Percentiles rank a stretch among this genome's conserved stretches.
Conservation (phyloP, 176 grass and related monocot species). For the Triticum aestivum region IWGSC_CS_RefSeq_v2.1 NC_057814.1:210622137-210622636, state of each 20-base stretch:
- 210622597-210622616: conserved; percentile 82
- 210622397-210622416: conserved; percentile 51
- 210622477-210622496: conserved; percentile 57
- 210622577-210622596: conserved; percentile 70
- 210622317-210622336: conserved; percentile 74
- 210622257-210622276: conserved; percentile 68
- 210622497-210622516: conserved; percentile 56
- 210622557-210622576: conserved; percentile 53
- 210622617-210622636: conserved; percentile 86
- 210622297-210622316: conserved; percentile 58
- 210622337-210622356: conserved; percentile 66
- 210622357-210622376: conserved; percentile 64
- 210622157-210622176: neutral
- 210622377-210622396: conserved; percentile 68
- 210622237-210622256: conserved; percentile 38
- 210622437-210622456: conserved; percentile 69
- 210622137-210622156: neutral
- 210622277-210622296: conserved; percentile 67
- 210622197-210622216: conserved; percentile 16
- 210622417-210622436: conserved; percentile 60
- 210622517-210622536: conserved; percentile 34
- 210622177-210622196: neutral
- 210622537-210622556: conserved; percentile 51
- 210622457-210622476: conserved; percentile 63
- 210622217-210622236: conserved; percentile 82